These are phyloP conservation scores for Exophiala lecanii-corni DNA, from an alignment of 2,329 filamentous ascomycete genomes.

Conservation along the genomic window DNA sequence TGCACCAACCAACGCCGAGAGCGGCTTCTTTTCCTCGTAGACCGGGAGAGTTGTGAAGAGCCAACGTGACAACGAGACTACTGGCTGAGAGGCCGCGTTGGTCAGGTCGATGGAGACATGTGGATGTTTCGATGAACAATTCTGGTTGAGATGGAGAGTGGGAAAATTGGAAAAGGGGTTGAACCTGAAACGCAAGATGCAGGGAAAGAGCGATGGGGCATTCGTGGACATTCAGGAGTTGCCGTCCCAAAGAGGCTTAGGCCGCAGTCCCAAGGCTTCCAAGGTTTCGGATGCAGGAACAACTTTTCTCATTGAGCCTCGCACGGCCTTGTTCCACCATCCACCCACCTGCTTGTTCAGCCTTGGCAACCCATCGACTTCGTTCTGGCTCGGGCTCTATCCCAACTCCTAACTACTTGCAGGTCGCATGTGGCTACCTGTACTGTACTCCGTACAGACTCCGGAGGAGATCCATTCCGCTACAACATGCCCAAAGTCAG, in stretches of 20 bases:
- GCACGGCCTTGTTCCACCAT: neutral
- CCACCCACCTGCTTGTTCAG: no score
- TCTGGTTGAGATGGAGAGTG: constrained; percentile 12
- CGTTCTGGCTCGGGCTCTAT: no score
- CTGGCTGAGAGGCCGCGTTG: constrained; percentile 16
- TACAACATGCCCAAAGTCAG: no score
- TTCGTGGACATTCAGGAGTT: no score
- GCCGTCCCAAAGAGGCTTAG: no score
- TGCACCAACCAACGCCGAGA: constrained; percentile 8
- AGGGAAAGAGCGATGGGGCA: neutral
- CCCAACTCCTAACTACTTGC: no score
- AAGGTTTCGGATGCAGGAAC: neutral
- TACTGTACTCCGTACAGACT: no score
- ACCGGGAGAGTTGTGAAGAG: no score
- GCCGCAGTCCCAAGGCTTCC: neutral
- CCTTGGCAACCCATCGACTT: no score
- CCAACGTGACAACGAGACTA: constrained; percentile 10
- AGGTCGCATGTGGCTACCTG: no score
- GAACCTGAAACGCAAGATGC: constrained; percentile 17
- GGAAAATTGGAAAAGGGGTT: constrained; percentile 9
- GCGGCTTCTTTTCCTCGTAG: no score
- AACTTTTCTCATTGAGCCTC: neutral
- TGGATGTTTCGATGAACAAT: constrained; percentile 1
- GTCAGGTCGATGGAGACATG: constrained; percentile 1
- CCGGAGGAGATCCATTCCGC: no score